Evolutionary conservation across 2,329 filamentous ascomycete species (phyloP).

Genomic region (Myriosclerotinia duriaeana): DNA sequence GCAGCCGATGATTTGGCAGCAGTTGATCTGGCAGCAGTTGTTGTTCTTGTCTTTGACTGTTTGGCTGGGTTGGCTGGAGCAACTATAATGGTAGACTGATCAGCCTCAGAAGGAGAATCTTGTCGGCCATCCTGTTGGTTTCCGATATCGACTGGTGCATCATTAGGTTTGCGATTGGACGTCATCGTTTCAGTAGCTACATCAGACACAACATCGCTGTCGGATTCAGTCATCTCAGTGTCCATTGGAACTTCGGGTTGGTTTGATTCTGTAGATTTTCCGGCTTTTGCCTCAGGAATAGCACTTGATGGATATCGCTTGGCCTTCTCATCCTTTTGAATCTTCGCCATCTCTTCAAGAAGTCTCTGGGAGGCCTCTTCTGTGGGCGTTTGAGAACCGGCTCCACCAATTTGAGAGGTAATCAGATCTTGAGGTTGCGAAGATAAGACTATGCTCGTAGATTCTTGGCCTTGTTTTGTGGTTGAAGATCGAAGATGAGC

Average conservation of each 20-base stretch:
- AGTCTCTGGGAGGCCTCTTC: background rate
- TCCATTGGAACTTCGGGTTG: too few species aligned
- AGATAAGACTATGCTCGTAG: too few species aligned
- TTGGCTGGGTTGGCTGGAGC: background rate
- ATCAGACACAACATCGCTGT: background rate
- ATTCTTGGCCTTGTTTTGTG: background rate
- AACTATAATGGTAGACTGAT: background rate
- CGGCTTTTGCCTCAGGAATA: background rate
- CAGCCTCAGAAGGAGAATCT: background rate
- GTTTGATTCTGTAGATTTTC: background rate
- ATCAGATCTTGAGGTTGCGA: conserved; percentile 1
- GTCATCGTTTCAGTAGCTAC: background rate
- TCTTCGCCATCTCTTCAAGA: background rate
- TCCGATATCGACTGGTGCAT: background rate
- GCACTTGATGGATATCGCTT: conserved; percentile 8
- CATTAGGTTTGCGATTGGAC: background rate
- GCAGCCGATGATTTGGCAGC: background rate
- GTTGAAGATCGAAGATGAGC: background rate
- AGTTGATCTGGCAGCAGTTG: background rate
- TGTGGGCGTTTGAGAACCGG: conserved; percentile 6
- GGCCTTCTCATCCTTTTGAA: background rate
- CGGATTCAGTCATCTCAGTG: background rate
- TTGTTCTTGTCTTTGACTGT: background rate
- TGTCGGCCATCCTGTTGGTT: conserved; percentile 3
- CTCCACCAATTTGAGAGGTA: background rate